Evolutionary conservation across 306 rosid genomes (phyloP), one percentile per base, ranked within the genome.

Genomic region (Ammopiptanthus mongolicus): DNA sequence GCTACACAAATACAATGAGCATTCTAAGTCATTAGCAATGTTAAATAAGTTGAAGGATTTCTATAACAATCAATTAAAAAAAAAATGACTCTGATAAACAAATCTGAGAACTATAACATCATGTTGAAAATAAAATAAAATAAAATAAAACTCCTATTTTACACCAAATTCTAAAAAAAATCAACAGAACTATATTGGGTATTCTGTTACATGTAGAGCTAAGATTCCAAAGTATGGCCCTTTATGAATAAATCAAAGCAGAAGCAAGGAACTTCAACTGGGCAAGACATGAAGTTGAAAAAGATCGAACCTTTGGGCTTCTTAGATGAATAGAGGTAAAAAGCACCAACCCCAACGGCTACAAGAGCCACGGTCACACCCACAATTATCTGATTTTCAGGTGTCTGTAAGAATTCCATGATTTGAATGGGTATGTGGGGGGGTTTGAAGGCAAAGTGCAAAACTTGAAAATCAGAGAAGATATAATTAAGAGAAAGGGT

Each of bases 341-440:
- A 21, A 65, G 88, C 93, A 68, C 76, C 92, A 68, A 60, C 67
- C 7, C 82, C 96, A 88, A 89, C 53, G 59, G 88, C 96, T n/a
- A 80, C 74, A 57, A 89, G 2, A 47, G 96, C 88, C 5, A 90
- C 87, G 0, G 84, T 84, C 0, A 74, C 88, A 50, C 90, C 96
- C 58, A 85, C 69, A 51, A 89, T 73, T 55, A 87, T 79, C 82
- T 84, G 97, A 68, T 79, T 74, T 17, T 91, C 90, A 0, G 87
- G 74, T 0, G 91, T 33, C 59, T 80, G 84, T 31, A 88, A 18
- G 71, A 89, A 86, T 25, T 86, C 96, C 98, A 91, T 93, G 61
- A 47, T 23, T 71, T 33, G 80, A 57, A 44, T 4, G 46, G 74
- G 18, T 15, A 34, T 11, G 47, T 8, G 67, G 34, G 62, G 25